Percentiles rank a stretch among this genome's conserved stretches.
phyloP scores from a whole-genome alignment of 768 basidiomycete species.

The Mycena crocata region DNA sequence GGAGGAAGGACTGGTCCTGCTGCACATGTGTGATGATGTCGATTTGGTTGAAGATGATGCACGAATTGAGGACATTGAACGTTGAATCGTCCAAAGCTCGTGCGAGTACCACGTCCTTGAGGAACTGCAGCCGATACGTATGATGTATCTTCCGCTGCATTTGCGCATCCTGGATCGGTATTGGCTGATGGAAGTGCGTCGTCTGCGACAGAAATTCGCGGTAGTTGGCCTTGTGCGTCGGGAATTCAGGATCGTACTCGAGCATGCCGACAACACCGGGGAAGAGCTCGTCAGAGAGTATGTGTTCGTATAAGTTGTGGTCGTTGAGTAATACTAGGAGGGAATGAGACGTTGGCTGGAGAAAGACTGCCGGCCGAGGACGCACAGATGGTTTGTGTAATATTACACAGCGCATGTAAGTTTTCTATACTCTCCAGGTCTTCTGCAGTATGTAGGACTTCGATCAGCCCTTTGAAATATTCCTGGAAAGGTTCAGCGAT shows the following conservation, averaged over 20 bases:
- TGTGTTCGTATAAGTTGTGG: slow-evolving; percentile 93
- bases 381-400: slow-evolving; percentile 96
- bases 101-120: slow-evolving; percentile 98
- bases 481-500: slow-evolving; percentile 60
- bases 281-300: slow-evolving; percentile 93
- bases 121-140: slow-evolving; percentile 95
- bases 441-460: slow-evolving; percentile 89
- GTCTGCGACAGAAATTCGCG: slow-evolving; percentile 90
- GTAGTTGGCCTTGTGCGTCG: slow-evolving; percentile 95
- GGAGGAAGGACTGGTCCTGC: slow-evolving; percentile 78
- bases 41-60: slow-evolving; percentile 98
- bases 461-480: slow-evolving; percentile 88
- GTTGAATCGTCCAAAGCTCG: slow-evolving; percentile 96
- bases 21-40: slow-evolving; percentile 95
- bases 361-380: slow-evolving; percentile 34
- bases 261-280: slow-evolving; percentile 95
- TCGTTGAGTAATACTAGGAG: slow-evolving; percentile 92
- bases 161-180: slow-evolving; percentile 78
- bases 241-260: slow-evolving; percentile 99
- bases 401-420: slow-evolving; percentile 88
- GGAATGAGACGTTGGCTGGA: slow-evolving; percentile 15
- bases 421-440: slow-evolving; percentile 93
- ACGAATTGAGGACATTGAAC: slow-evolving; percentile 96
- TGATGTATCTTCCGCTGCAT: slow-evolving; percentile 95
- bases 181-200: slow-evolving; percentile 90